Evolutionary conservation across 768 basidiomycete genomes (phyloP).

Genomic region (Boletus bicolor): DNA sequence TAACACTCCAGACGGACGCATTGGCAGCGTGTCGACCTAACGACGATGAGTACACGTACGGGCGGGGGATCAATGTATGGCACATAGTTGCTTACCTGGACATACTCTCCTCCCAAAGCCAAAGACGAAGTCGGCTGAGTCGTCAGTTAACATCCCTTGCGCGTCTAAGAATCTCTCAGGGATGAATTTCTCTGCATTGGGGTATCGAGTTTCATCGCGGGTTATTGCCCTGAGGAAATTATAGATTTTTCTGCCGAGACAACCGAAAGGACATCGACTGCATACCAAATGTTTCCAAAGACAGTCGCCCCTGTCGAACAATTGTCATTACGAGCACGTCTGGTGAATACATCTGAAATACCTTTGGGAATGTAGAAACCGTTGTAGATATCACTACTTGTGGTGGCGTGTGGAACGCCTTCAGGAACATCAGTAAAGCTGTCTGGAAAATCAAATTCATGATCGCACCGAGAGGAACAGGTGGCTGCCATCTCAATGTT

Average conservation of each 20-base stretch:
- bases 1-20: constrained; percentile 6
- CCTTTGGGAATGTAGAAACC: constrained; percentile 53
- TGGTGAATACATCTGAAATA: neutral
- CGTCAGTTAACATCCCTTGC: constrained; percentile 7
- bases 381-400: constrained; percentile 39
- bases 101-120: constrained; percentile 18
- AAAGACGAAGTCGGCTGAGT: constrained; percentile 11
- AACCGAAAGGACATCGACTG: neutral
- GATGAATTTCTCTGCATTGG: constrained; percentile 12
- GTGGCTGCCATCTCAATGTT: constrained; percentile 13
- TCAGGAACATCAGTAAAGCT: neutral
- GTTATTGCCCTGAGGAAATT: constrained; percentile 14
- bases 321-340: neutral
- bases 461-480: constrained; percentile 1
- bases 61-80: neutral
- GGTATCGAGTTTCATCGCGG: constrained; percentile 19
- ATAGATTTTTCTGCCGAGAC: neutral
- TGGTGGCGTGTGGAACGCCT: constrained; percentile 22
- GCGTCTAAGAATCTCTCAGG: constrained; percentile 13
- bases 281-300: constrained; percentile 16
- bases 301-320: constrained; percentile 7
- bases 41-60: neutral
- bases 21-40: constrained; percentile 10
- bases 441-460: neutral
- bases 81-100: constrained; percentile 4